Evolutionary conservation across 768 basidiomycete species (phyloP).

Genomic region (Agaricus blazei): DNA sequence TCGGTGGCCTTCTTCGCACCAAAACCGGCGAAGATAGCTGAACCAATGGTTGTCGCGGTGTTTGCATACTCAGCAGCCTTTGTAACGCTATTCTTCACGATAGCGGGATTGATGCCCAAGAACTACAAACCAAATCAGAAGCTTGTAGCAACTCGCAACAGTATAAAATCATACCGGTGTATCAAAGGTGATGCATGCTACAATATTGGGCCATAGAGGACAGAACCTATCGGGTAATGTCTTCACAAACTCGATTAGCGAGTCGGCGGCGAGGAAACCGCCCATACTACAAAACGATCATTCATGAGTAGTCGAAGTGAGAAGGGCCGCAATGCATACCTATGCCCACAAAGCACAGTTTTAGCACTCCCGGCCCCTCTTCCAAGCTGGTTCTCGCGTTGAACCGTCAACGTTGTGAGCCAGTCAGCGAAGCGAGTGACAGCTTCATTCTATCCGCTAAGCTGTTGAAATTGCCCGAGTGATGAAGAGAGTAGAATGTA

Average conservation of each 20-base stretch:
- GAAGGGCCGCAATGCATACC: slow-evolving; percentile 35
- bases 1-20: slow-evolving; percentile 37
- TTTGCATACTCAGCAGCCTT: slow-evolving; percentile 70
- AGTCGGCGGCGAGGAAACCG: slow-evolving; percentile 83
- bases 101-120: slow-evolving; percentile 78
- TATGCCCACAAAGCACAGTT: slow-evolving; percentile 87
- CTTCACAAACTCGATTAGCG: slow-evolving; percentile 65
- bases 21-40: slow-evolving; percentile 49
- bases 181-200: slow-evolving; percentile 83
- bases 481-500: slow-evolving; percentile 8
- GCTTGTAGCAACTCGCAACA: neutral
- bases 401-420: slow-evolving; percentile 86
- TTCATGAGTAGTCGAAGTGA: neutral
- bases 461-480: neutral
- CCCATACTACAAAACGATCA: slow-evolving; percentile 65
- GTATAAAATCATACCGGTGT: slow-evolving; percentile 64
- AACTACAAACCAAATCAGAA: slow-evolving; percentile 44
- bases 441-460: slow-evolving; percentile 44
- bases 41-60: slow-evolving; percentile 58
- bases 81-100: slow-evolving; percentile 80
- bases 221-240: slow-evolving; percentile 58
- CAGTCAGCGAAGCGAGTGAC: slow-evolving; percentile 87
- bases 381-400: slow-evolving; percentile 73
- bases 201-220: slow-evolving; percentile 84
- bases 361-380: slow-evolving; percentile 74